Percentiles rank a stretch among this genome's conserved stretches.
Conservation (phyloP, 352 stramenopile species). For the Pythium scleroteichum region DNA sequence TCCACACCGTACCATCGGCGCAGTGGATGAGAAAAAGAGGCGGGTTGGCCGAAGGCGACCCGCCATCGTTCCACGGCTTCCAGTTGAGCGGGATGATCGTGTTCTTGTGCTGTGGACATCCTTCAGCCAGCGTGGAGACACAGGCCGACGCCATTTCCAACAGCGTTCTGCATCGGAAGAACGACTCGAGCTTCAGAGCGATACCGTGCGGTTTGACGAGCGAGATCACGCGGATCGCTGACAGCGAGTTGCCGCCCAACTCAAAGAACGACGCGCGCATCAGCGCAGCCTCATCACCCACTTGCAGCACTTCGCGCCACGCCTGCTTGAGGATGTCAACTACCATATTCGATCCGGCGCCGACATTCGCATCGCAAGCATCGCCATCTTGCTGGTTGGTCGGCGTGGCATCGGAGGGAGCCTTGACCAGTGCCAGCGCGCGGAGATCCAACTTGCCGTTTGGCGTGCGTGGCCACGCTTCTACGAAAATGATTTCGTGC, state of each 20-base stretch:
- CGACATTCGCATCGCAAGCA: not conserved
- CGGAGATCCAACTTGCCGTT: slow-evolving; percentile 77
- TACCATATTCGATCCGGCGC: slow-evolving; percentile 33
- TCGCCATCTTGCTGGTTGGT: slow-evolving; percentile 7
- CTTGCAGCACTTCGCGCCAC: slow-evolving; percentile 48
- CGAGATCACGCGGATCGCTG: slow-evolving; percentile 63
- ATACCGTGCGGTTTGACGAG: slow-evolving; percentile 52
- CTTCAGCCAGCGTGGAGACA: slow-evolving; percentile 1
- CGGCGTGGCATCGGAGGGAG: not conserved
- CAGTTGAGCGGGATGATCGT: slow-evolving; percentile 46
- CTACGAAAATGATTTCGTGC: slow-evolving; percentile 41
- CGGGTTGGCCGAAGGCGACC: not conserved
- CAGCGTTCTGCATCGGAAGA: slow-evolving; percentile 44
- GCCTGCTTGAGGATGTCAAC: slow-evolving; percentile 46
- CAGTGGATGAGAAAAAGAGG: slow-evolving; percentile 57
- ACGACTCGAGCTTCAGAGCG: slow-evolving; percentile 41
- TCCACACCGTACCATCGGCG: slow-evolving; percentile 59
- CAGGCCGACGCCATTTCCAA: slow-evolving; percentile 39
- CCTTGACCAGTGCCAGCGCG: slow-evolving; percentile 30
- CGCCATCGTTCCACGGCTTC: slow-evolving; percentile 8
- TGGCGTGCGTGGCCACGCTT: slow-evolving; percentile 52
- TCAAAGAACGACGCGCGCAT: slow-evolving; percentile 59
- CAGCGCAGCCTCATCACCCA: slow-evolving; percentile 34
- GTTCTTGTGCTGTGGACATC: slow-evolving; percentile 16
- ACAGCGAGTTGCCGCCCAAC: slow-evolving; percentile 64